Percentiles rank a stretch among this genome's conserved stretches.
Evolutionary conservation across 352 stramenopile species (phyloP).

Genomic region (Pythium guiyangense): DNA sequence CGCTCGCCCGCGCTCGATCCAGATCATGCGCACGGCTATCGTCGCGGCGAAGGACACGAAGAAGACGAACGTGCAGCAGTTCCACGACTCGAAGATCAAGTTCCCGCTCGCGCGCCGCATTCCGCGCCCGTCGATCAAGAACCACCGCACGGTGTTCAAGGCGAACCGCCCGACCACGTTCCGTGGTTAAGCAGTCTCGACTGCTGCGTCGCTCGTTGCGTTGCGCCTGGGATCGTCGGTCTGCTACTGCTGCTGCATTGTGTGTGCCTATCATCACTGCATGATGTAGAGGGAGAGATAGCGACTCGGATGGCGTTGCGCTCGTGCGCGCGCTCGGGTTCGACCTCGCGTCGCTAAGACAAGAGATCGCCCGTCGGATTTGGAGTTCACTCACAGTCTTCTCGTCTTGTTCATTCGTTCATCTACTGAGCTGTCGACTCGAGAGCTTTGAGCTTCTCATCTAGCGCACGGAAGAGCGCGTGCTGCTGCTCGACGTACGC

Average conservation of each 20-base stretch:
- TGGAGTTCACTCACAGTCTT: slow-evolving; percentile 6
- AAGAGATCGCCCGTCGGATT: slow-evolving; percentile 9
- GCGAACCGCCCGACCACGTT: slow-evolving; percentile 96
- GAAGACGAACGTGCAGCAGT: slow-evolving; percentile 96
- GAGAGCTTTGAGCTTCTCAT: neutral
- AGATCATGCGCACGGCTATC: slow-evolving; percentile 99
- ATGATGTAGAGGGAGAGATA: neutral
- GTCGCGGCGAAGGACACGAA: slow-evolving; percentile 95
- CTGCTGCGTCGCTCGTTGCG: neutral
- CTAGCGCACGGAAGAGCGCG: slow-evolving; percentile 1
- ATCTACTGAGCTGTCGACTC: neutral
- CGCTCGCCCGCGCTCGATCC: slow-evolving; percentile 95
- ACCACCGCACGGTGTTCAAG: slow-evolving; percentile 95
- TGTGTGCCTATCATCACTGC: neutral
- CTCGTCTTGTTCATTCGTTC: neutral
- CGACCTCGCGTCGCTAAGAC: neutral
- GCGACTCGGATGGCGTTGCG: neutral
- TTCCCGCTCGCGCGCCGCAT: slow-evolving; percentile 98
- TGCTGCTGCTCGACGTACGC: slow-evolving; percentile 25
- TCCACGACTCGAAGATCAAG: slow-evolving; percentile 95
- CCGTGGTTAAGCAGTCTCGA: slow-evolving; percentile 90
- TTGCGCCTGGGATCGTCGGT: neutral
- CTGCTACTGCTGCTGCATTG: slow-evolving; percentile 3
- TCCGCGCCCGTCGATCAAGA: slow-evolving; percentile 90
- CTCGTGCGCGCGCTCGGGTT: neutral